Base-by-base conservation (phyloP, 352 stramenopile species). In the Globisporangium perplexum region DNA sequence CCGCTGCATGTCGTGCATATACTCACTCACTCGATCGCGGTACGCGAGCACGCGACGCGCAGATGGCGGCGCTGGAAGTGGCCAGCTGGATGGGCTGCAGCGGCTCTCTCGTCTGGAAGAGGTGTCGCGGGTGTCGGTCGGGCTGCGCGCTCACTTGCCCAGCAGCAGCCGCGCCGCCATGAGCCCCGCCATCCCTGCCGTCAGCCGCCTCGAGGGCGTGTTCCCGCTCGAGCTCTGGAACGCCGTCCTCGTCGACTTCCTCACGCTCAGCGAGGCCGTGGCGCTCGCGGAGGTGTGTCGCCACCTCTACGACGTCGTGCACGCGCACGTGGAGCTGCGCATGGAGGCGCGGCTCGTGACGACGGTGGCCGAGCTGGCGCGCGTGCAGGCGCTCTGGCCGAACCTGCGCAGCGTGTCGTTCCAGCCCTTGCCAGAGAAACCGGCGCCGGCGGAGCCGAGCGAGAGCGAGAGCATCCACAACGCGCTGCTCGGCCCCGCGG, bases 211-310 rank as follows among this genome's bases (percentile, higher is more conserved):
- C 18, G 61, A 74, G 39, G 30, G 54, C 26, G 60, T 36, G 39
- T 55, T 78, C 53, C 71, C 68, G 20, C 50, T 70, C 22, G 77
- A 88, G 64, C 72, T 88, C 15, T 90, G 77, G 71, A 66, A 87
- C 26, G 62, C 35, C 1, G 62, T 83, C 24, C 45, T 88, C 42
- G 62, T 82, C 22, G 65, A 68, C 30, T 81, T 77, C 38, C 57
- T 90, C 45, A 63, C 66, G 44, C 55, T 90, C 26, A 68, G 67
- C 36, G 79, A 90, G 48, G 74, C 69, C 38, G 74, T 90, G 39
- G 55, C 67, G 22, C 51, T 86, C 20, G 68, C 79, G 10, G 71
- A 83, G 31, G 49, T 90, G 26, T 87, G 65, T 49, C 53, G 30
- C 4, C 68, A 61, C 49, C 76, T 88, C 49, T 84, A 84, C 60